Percentiles rank a stretch among this genome's conserved stretches.
Conservation (phyloP, 345 rosid species). For the Dovyalis caffra region DNA sequence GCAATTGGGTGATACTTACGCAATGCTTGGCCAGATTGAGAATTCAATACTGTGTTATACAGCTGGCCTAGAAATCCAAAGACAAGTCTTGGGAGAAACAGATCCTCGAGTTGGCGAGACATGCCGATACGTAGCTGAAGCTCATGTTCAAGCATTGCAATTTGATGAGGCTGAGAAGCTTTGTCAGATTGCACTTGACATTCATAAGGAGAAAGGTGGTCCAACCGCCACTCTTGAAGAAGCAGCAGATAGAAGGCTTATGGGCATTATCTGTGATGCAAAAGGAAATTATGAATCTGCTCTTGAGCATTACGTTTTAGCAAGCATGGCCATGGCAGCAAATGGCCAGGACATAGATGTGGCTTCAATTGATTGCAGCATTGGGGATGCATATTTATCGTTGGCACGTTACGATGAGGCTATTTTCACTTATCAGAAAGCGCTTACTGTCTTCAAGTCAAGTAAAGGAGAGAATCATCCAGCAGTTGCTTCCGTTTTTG, state of each 20-base stretch:
- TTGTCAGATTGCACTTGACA: slow-evolving; percentile 73
- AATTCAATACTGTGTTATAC: slow-evolving; percentile 74
- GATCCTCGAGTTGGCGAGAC: slow-evolving; percentile 83
- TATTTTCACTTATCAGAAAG: slow-evolving; percentile 82
- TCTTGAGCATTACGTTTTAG: slow-evolving; percentile 82
- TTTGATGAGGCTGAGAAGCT: slow-evolving; percentile 79
- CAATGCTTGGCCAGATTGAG: slow-evolving; percentile 78
- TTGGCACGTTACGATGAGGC: slow-evolving; percentile 90
- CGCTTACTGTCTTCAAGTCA: slow-evolving; percentile 67
- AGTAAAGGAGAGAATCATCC: slow-evolving; percentile 81
- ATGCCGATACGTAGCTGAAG: slow-evolving; percentile 81
- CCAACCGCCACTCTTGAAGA: slow-evolving; percentile 63
- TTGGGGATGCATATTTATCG: slow-evolving; percentile 84
- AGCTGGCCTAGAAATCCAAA: slow-evolving; percentile 90
- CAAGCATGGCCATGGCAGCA: slow-evolving; percentile 85
- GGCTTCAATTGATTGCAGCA: slow-evolving; percentile 81
- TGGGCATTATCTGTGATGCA: slow-evolving; percentile 81
- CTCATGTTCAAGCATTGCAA: slow-evolving; percentile 82
- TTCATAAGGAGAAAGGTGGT: slow-evolving; percentile 61
- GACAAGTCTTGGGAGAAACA: slow-evolving; percentile 74
- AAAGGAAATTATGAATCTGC: slow-evolving; percentile 79
- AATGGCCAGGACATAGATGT: slow-evolving; percentile 62
- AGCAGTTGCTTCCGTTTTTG: slow-evolving; percentile 75
- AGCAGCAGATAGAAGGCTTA: slow-evolving; percentile 82
- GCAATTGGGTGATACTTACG: slow-evolving; percentile 93